Evolutionary conservation across 176 grass and related monocot genomes (phyloP).

Genomic region (Oryza rufipogon): DNA sequence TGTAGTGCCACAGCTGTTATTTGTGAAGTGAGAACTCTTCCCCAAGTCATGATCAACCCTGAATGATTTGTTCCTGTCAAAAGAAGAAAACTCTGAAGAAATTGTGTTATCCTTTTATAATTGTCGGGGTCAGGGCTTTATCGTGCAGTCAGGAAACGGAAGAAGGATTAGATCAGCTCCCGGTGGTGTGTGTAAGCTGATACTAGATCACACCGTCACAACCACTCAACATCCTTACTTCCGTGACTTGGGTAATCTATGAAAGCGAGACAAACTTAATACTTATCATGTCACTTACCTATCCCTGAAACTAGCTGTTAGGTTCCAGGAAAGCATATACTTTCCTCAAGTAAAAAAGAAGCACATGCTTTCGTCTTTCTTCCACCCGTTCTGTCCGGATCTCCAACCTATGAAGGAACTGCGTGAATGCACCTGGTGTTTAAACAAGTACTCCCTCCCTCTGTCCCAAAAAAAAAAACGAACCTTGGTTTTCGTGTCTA

Average conservation of each 20-base stretch:
- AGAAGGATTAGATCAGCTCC: background rate
- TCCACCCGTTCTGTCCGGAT: background rate
- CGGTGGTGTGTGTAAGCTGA: too few species aligned
- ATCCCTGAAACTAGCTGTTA: background rate
- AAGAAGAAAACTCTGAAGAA: background rate
- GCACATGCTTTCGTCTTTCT: background rate
- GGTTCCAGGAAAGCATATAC: background rate
- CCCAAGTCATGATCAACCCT: background rate
- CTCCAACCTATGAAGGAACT: constrained; percentile 3
- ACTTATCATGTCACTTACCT: too few species aligned
- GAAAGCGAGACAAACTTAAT: too few species aligned
- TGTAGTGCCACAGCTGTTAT: background rate
- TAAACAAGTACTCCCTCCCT: too few species aligned
- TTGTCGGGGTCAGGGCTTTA: background rate
- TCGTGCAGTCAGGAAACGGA: background rate
- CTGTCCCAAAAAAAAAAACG: too few species aligned
- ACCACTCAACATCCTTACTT: background rate
- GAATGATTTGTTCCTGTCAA: background rate
- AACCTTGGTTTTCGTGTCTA: too few species aligned
- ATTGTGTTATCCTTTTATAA: background rate
- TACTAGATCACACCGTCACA: background rate
- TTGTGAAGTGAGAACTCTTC: background rate
- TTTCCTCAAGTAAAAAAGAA: background rate
- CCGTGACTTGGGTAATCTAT: background rate
- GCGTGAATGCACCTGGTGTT: background rate